These are phyloP conservation scores for Diaporthe citriasiana DNA, from an alignment of 2,329 filamentous ascomycete species.

Conservation along the genomic window DNA sequence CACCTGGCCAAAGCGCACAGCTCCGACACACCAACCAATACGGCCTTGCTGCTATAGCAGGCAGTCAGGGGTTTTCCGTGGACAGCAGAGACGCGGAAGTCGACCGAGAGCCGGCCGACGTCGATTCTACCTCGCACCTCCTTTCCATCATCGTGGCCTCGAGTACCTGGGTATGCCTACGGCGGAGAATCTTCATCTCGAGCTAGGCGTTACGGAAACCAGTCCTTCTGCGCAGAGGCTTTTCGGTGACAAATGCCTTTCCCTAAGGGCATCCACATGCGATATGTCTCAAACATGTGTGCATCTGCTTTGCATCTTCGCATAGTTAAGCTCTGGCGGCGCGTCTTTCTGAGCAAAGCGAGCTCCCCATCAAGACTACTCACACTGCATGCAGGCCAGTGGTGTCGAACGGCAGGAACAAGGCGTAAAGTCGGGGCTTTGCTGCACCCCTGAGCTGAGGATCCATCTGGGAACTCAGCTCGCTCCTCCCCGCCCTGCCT, in stretches of 20 bases:
- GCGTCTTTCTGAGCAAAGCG: neutral
- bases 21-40: constrained; percentile 19
- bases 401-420: constrained; percentile 35
- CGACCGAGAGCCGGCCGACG: constrained; percentile 30
- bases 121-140: constrained; percentile 20
- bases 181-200: neutral
- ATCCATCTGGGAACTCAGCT: constrained; percentile 31
- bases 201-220: neutral
- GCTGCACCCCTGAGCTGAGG: constrained; percentile 41
- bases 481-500: constrained; percentile 18
- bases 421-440: constrained; percentile 12
- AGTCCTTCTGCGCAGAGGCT: neutral
- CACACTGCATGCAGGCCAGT: constrained; percentile 25
- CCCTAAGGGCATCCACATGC: neutral
- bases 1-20: constrained; percentile 19
- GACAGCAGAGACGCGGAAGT: constrained; percentile 23
- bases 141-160: constrained; percentile 15
- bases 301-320: neutral
- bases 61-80: constrained; percentile 12
- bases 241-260: neutral
- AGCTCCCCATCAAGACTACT: neutral
- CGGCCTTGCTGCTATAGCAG: constrained; percentile 15
- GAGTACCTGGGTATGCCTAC: neutral
- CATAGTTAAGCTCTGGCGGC: neutral
- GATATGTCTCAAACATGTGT: neutral